Evolutionary conservation across 495 filamentous ascomycete genomes (phyloP), one percentile per base, ranked within the genome.

Genomic region (Cercophora scortea): DNA sequence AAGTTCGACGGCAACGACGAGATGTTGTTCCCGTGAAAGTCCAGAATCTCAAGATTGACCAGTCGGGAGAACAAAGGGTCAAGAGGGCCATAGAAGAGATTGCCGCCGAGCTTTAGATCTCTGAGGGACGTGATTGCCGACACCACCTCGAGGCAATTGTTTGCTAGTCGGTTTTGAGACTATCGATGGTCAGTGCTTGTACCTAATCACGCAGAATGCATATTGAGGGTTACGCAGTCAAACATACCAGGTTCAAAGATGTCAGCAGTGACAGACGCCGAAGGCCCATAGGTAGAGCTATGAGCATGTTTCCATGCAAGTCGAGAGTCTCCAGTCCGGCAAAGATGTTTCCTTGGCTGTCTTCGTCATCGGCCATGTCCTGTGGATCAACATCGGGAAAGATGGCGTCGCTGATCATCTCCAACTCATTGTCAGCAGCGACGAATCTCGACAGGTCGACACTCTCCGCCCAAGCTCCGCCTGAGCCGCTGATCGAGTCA

Each of bases 351-450:
- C 84, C 86, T 50, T 76, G 74, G 42, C 76, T 74, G 45, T 85
- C 79, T 16, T 85, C 80, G 36, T 89, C 81, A 25, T 78, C 71
- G 35, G 74, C 77, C 32, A 79, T 53, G 13, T 79, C 73, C 34
- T 76, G 67, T 0, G 75, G 68, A 51, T 85, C 79, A 19, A 79
- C 69, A 55, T 94, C 88, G 0, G 90, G 90, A 63, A 95, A 94
- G 11, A 89, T 70, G 1, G 74, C 65, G 42, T 92, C 87, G 15
- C 78, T 71, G 32, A 99, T 76, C 35, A 76, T 70, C 58, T 85
- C 79, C 50, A 99, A 62, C 62, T 96, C 90, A 63, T 99, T 97
- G 63, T 96, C 91, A 11, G 93, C 91, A 34, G 87, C 90, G 57
- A 91, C 82, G 45, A 99, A 81, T 50, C 86, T 83, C 8, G 85